Conservation (phyloP, 2,329 filamentous ascomycete species). For the Colletotrichum acutatum region DNA sequence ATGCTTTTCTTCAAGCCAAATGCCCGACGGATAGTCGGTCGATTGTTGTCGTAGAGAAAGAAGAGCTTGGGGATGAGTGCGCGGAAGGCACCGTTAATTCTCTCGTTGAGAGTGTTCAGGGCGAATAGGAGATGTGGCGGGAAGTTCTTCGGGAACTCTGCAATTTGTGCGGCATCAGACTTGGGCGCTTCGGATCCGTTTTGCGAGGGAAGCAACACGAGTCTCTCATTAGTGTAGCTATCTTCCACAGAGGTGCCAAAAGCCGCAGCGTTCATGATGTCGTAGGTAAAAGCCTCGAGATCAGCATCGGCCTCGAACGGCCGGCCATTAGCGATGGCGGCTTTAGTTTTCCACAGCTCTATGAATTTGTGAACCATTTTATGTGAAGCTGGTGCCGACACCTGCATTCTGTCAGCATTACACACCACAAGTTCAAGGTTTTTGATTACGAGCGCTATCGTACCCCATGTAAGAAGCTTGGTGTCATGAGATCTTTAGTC, state of each 20-base stretch:
- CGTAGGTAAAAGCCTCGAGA: slow-evolving; percentile 7
- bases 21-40: neutral
- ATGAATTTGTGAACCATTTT: neutral
- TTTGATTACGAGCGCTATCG: too few species aligned
- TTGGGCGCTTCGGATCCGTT: too few species aligned
- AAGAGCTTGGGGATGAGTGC: neutral
- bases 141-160: neutral
- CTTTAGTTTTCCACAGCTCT: neutral
- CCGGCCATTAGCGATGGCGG: neutral
- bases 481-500: slow-evolving; percentile 15
- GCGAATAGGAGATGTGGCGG: neutral
- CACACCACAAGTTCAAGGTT: too few species aligned
- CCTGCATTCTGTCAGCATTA: neutral
- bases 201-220: neutral
- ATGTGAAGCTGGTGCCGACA: neutral
- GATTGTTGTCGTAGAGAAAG: neutral
- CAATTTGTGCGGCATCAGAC: neutral
- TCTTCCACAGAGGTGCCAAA: neutral
- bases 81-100: neutral
- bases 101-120: neutral
- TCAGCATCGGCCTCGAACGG: neutral
- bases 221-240: neutral
- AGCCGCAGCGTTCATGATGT: slow-evolving; percentile 4
- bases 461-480: slow-evolving; percentile 10
- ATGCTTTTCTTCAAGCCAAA: neutral